Evolutionary conservation across 2,329 filamentous ascomycete species (phyloP), one percentile per base, ranked within the genome.

Genomic region (Sphaerostilbella broomeana): DNA sequence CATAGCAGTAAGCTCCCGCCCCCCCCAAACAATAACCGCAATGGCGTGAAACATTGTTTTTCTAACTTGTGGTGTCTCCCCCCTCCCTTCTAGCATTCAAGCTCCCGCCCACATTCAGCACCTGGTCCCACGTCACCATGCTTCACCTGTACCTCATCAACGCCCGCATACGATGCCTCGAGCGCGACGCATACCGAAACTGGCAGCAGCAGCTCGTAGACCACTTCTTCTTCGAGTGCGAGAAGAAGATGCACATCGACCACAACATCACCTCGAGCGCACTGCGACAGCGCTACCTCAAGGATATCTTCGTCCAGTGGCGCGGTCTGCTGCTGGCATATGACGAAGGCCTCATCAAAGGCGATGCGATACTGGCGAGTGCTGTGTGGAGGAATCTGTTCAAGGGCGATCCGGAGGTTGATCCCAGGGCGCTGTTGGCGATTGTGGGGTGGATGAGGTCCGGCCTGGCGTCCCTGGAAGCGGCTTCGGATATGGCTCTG

Each of bases 71-170:
- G 17, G n/a, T 18, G 6, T 15, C 10, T 29, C 18, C 13, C 3
- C 29, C 20, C 24, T n/a, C 13, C 25, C 21, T 10, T 24, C 22
- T 53, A 94, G 86, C 81, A 36, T 77, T 95, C 47, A 77, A 77
- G 18, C 77, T 98, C 13, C 72, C 76, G 21, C 86, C 88, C 1
- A 97, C 88, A 0, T 98, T 98, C 63, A 89, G 82, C 58, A 90
- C 86, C 41, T 98, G 92, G 92, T 86, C 88, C 15, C 89, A 97
- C 63, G 82, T 97, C 30, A 92, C 89, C 24, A 94, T 95, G 73
- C 75, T 98, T 43, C 90, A 98, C 69, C 84, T 98, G 75, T 97
- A 95, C 70, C 75, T 95, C 43, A 65, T 97, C 44, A 84, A 86
- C 40, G 84, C 86, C 32, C 84, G 89, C 41, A 69, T 95, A 52